A percentile compares a stretch with the other conserved stretches of the same genome.
phyloP scores from a whole-genome alignment of 2,329 filamentous ascomycete genomes.

The Tolypocladium ovalisporum region DNA sequence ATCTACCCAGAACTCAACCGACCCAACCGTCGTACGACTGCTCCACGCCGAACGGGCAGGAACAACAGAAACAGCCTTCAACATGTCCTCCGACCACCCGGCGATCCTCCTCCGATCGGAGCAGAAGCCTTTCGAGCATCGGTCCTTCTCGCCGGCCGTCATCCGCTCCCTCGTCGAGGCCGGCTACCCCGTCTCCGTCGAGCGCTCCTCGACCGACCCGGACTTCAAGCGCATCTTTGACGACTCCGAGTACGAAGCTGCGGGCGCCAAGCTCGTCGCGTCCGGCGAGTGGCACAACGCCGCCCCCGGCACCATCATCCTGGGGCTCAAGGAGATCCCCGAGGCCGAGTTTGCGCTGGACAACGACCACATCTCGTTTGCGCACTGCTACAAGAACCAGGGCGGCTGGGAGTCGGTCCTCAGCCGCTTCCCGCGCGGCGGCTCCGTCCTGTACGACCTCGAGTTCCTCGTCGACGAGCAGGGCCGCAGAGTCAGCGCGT shows the following conservation, averaged over 20 bases:
- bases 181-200: slow-evolving; percentile 58
- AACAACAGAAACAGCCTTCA: neutral
- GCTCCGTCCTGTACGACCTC: slow-evolving; percentile 56
- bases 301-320: slow-evolving; percentile 56
- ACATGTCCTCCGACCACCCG: slow-evolving; percentile 18
- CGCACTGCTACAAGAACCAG: slow-evolving; percentile 68
- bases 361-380: slow-evolving; percentile 47
- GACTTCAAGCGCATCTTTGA: slow-evolving; percentile 56
- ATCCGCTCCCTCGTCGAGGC: slow-evolving; percentile 49
- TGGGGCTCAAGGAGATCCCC: slow-evolving; percentile 71
- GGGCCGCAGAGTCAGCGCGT: slow-evolving; percentile 61
- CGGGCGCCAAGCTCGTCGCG: slow-evolving; percentile 54
- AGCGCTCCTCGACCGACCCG: slow-evolving; percentile 32
- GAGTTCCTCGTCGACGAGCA: slow-evolving; percentile 72
- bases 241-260: slow-evolving; percentile 48
- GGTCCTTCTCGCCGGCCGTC: slow-evolving; percentile 32
- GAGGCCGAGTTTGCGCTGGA: slow-evolving; percentile 49
- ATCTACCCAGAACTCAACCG: neutral
- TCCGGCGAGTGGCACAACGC: slow-evolving; percentile 58
- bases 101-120: slow-evolving; percentile 45
- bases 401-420: slow-evolving; percentile 70
- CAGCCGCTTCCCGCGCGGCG: slow-evolving; percentile 63
- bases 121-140: slow-evolving; percentile 48
- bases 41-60: neutral
- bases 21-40: neutral